Evolutionary conservation across 176 grass and related monocot species (phyloP).

Genomic region (Tuctoria greenei): DNA sequence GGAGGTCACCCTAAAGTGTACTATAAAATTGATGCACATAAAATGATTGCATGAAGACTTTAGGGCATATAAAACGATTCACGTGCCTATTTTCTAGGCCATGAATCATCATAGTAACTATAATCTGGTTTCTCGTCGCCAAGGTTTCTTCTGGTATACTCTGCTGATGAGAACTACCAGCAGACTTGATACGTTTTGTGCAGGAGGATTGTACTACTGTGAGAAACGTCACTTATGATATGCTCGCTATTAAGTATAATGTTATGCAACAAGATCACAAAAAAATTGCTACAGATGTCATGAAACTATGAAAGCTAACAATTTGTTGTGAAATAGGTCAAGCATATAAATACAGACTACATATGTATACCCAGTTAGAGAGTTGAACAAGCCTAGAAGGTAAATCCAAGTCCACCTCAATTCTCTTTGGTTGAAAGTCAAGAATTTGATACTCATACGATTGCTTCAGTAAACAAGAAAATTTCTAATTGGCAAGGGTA

Average conservation of each 20-base stretch:
- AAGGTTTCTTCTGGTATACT: not conserved
- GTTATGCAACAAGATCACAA: slow-evolving; percentile 18
- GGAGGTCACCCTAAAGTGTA: not conserved
- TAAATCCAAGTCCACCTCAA: no score
- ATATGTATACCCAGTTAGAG: not conserved
- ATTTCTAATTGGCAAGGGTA: not conserved
- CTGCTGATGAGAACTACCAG: not conserved
- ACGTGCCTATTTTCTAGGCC: not conserved
- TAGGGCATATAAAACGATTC: not conserved
- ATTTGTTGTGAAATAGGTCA: not conserved
- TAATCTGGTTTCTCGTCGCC: not conserved
- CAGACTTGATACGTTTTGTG: not conserved
- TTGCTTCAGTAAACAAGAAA: not conserved
- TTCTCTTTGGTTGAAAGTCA: not conserved
- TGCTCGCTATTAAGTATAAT: not conserved
- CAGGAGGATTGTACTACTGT: not conserved
- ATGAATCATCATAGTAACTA: not conserved
- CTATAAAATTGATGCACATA: not conserved
- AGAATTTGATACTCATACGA: slow-evolving; percentile 9
- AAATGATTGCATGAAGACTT: not conserved
- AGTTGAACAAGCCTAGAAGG: not conserved
- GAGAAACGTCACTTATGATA: slow-evolving; percentile 16
- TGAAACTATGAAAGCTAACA: not conserved
- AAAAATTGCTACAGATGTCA: not conserved
- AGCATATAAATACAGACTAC: no score